A percentile compares a stretch with the other conserved stretches of the same genome.
Conservation (phyloP, 176 grass and related monocot genomes). For the Thinopyrum elongatum region DNA sequence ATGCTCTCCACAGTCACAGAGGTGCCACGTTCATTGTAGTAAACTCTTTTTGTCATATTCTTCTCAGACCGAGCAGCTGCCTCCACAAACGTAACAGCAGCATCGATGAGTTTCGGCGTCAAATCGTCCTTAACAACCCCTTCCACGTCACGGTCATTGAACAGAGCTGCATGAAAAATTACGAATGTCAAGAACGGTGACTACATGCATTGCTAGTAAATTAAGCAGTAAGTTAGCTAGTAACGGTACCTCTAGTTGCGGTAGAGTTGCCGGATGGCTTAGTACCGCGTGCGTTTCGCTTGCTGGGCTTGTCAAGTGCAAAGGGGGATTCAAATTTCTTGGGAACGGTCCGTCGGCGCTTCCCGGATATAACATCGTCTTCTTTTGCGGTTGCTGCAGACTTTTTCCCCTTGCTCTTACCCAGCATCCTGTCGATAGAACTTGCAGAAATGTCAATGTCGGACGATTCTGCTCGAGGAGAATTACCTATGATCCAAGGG, state of each 20-base stretch:
- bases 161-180: neutral
- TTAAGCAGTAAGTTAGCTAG: too few species aligned
- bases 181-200: too few species aligned
- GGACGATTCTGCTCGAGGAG: neutral
- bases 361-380: too few species aligned
- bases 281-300: too few species aligned
- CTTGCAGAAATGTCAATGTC: neutral
- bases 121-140: neutral
- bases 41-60: neutral
- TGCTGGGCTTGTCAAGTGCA: too few species aligned
- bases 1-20: neutral
- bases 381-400: too few species aligned
- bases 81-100: neutral
- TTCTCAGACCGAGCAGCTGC: neutral
- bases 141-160: neutral
- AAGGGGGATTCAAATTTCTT: too few species aligned
- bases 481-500: neutral
- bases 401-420: too few species aligned
- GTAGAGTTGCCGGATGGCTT: neutral
- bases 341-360: too few species aligned
- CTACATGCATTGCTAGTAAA: too few species aligned
- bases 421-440: too few species aligned
- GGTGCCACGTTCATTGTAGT: neutral
- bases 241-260: neutral
- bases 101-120: neutral